Conservation (phyloP, 352 stramenopile species). For the Thalassiosira pacifica region DNA sequence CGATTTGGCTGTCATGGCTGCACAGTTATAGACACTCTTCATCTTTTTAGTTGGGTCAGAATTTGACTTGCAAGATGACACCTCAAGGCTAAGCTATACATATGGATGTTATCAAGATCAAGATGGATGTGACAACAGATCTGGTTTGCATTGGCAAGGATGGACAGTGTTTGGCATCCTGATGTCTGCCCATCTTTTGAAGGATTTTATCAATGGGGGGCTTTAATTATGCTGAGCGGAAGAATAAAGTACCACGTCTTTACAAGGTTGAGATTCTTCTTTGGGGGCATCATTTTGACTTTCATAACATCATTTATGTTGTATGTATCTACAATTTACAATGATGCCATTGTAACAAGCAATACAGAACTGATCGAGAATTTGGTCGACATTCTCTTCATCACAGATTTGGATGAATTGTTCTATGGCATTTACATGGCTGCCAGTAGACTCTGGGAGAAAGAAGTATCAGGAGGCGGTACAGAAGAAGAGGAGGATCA, state of each 20-base stretch:
- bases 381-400: conserved; percentile 42
- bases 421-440: too few relatives aligned
- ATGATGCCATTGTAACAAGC: conserved; percentile 45
- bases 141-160: conserved; percentile 5
- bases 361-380: conserved; percentile 49
- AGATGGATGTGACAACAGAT: conserved; percentile 19
- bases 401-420: conserved; percentile 47
- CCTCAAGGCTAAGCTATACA: too few relatives aligned
- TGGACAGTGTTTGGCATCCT: conserved; percentile 19
- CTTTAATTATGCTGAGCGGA: conserved; percentile 2
- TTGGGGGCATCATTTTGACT: conserved; percentile 19
- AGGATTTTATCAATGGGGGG: conserved; percentile 41
- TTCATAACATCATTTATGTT: conserved; percentile 13
- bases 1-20: too few relatives aligned
- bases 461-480: too few relatives aligned
- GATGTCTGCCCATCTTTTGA: conserved; percentile 17
- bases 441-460: too few relatives aligned
- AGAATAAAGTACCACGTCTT: conserved; percentile 8
- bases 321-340: conserved; percentile 48
- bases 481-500: too few relatives aligned
- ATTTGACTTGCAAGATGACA: too few relatives aligned
- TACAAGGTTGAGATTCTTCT: conserved; percentile 30
- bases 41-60: too few relatives aligned
- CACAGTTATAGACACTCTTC: too few relatives aligned
- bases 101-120: too few relatives aligned